Percentiles rank a stretch among this genome's conserved stretches.
These are phyloP conservation scores for Ajuga chamaepitys DNA, from an alignment of 257 asterid species.

Conservation along the genomic window DNA sequence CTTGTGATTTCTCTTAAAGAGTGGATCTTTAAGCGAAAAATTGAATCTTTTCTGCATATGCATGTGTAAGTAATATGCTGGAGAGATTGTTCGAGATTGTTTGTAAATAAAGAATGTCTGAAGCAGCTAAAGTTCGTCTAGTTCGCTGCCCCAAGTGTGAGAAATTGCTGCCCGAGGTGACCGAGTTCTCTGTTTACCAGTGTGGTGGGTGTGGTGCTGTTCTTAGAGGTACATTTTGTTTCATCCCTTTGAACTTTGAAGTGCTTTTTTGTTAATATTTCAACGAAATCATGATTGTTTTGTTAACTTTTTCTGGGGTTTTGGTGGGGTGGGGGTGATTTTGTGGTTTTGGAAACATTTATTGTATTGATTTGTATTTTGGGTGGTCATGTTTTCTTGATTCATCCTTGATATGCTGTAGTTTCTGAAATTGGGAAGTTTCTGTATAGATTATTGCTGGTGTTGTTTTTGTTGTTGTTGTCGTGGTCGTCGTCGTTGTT, in stretches of 20 bases:
- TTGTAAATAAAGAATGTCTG: conserved; percentile 42
- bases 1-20: conserved; percentile 4
- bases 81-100: conserved; percentile 20
- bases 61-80: conserved; percentile 19
- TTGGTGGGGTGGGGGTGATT: conserved; percentile 7
- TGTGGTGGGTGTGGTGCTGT: conserved; percentile 90
- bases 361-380: background rate
- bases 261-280: conserved; percentile 3
- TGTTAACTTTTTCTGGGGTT: too few species aligned
- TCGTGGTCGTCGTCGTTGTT: background rate
- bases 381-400: background rate
- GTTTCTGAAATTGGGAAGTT: background rate
- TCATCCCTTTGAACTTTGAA: background rate
- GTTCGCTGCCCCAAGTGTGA: conserved; percentile 86
- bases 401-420: background rate
- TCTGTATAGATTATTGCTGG: background rate
- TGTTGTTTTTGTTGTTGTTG: background rate
- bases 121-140: conserved; percentile 60
- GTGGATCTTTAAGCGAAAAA: background rate
- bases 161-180: conserved; percentile 68
- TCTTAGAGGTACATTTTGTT: conserved; percentile 45
- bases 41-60: conserved; percentile 8
- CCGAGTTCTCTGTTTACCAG: conserved; percentile 61
- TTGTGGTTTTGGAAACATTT: conserved; percentile 7
- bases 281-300: background rate